phyloP scores from a whole-genome alignment of 1,284 basidiomycete genomes.

The Mycosarcoma mackinlayi region DNA sequence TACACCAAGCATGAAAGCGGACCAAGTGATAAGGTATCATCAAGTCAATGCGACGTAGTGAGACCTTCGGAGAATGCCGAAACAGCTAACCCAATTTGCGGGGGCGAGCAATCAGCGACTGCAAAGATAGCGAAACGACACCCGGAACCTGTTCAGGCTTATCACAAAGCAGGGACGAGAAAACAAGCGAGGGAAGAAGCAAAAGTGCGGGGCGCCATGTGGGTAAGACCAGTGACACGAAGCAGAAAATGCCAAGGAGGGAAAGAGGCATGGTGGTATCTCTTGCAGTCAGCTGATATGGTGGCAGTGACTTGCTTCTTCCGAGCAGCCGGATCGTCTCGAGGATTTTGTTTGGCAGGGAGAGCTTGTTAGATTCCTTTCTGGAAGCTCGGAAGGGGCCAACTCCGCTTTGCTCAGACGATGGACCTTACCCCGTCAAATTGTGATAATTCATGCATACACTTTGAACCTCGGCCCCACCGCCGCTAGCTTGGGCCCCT shows the following conservation, averaged over 20 bases:
- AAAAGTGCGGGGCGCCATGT: slow-evolving; percentile 46
- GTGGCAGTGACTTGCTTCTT: slow-evolving; percentile 11
- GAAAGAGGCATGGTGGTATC: slow-evolving; percentile 2
- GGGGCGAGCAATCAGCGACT: slow-evolving; percentile 38
- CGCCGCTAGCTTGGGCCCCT: too few species aligned
- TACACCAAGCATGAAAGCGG: background rate
- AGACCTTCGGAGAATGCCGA: slow-evolving; percentile 41
- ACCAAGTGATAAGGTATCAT: background rate
- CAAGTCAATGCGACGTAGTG: background rate
- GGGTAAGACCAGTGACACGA: too few species aligned
- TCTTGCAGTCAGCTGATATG: slow-evolving; percentile 9
- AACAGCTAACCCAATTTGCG: slow-evolving; percentile 6
- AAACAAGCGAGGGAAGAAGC: background rate
- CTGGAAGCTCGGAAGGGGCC: slow-evolving; percentile 33
- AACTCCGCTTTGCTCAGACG: slow-evolving; percentile 8
- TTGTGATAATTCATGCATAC: background rate
- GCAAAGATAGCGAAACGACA: slow-evolving; percentile 34
- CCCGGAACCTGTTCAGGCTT: slow-evolving; percentile 19
- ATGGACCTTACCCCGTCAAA: too few species aligned
- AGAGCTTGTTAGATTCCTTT: slow-evolving; percentile 7
- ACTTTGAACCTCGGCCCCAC: background rate
- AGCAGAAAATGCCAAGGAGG: background rate
- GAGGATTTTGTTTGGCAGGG: slow-evolving; percentile 18
- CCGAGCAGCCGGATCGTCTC: slow-evolving; percentile 27
- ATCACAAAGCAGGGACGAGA: background rate